Conservation (phyloP, 2,329 filamentous ascomycete species). For the Claviceps maximensis region DNA sequence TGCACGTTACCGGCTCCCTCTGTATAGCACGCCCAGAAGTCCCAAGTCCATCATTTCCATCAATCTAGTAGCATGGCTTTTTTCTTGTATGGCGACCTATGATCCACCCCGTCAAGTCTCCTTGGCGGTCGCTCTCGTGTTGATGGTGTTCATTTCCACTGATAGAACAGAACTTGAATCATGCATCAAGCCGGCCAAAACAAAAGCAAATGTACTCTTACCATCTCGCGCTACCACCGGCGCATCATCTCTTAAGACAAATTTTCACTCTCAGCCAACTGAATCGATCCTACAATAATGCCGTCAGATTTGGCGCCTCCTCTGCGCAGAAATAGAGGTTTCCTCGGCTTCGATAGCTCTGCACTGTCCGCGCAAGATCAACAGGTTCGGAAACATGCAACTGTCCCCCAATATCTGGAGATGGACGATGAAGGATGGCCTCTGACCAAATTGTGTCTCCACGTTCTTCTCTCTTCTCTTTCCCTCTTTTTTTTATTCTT, state of each 20-base stretch:
- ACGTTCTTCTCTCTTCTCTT: not conserved
- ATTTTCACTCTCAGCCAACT: not conserved
- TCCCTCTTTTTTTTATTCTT: no score
- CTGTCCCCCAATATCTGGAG: not conserved
- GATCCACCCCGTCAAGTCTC: not conserved
- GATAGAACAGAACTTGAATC: not conserved
- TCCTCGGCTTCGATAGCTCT: constrained; percentile 36
- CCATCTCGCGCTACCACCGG: not conserved
- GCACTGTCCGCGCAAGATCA: constrained; percentile 35
- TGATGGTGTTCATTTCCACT: not conserved
- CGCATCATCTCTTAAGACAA: not conserved
- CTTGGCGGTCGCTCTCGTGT: not conserved
- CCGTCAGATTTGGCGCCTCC: constrained; percentile 15
- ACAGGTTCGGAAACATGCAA: constrained; percentile 23
- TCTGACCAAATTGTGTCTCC: constrained; percentile 2
- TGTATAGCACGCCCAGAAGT: not conserved
- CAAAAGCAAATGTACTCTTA: not conserved
- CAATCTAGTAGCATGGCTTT: not conserved
- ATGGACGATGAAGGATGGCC: not conserved
- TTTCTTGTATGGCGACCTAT: not conserved
- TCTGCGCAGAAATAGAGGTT: constrained; percentile 32
- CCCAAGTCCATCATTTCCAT: constrained; percentile 4
- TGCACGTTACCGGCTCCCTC: not conserved
- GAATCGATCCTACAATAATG: constrained; percentile 11
- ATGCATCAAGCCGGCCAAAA: not conserved